phyloP scores from a whole-genome alignment of 192 early-diverging fungal species.

The Coemansia sp. region DNA sequence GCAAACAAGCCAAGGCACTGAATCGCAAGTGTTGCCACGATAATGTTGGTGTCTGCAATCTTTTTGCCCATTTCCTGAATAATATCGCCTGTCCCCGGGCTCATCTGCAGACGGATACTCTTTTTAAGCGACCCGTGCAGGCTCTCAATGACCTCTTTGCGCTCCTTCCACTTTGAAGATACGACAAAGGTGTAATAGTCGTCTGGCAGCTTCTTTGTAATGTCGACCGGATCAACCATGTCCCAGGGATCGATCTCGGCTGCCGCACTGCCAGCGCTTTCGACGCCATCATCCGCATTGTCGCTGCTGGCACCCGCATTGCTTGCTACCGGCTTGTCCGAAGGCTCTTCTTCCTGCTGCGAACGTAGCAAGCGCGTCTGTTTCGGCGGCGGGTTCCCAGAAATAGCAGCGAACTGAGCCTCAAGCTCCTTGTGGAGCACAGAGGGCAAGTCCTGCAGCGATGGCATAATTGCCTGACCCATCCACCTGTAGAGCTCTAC shows the following conservation, averaged over 20 bases:
- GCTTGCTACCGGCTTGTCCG: conserved; percentile 41
- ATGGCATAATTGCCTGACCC: conserved; percentile 75
- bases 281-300: conserved; percentile 45
- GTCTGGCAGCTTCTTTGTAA: conserved; percentile 82
- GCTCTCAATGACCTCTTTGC: conserved; percentile 86
- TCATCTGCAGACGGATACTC: conserved; percentile 46
- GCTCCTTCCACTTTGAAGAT: conserved; percentile 95
- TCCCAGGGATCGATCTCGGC: conserved; percentile 76
- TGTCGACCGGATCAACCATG: conserved; percentile 85
- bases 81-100: conserved; percentile 69
- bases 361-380: conserved; percentile 78
- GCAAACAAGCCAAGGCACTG: conserved; percentile 86
- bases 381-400: conserved; percentile 59
- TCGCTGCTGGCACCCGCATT: conserved; percentile 29
- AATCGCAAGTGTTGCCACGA: conserved; percentile 76
- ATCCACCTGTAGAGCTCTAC: conserved; percentile 95
- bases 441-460: conserved; percentile 86
- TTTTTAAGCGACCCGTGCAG: conserved; percentile 57
- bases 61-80: conserved; percentile 82
- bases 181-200: conserved; percentile 68
- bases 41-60: conserved; percentile 85
- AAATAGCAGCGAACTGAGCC: conserved; percentile 75
- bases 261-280: conserved; percentile 58
- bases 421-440: conserved; percentile 93
- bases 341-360: conserved; percentile 67